Conservation (phyloP, 1,284 basidiomycete species). For the Cutaneotrichosporon dermatis region DNA sequence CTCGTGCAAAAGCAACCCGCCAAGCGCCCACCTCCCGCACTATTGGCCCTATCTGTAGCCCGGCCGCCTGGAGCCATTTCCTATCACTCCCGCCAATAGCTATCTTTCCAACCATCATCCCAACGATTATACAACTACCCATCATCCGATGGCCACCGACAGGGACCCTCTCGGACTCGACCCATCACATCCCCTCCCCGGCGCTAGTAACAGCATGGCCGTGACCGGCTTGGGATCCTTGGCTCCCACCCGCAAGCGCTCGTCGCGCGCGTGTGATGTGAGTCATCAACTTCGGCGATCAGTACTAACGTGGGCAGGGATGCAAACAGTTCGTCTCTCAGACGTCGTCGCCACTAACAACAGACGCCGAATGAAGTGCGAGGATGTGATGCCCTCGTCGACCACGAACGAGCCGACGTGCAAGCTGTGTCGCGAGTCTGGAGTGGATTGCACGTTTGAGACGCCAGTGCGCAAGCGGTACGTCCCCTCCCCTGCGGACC, state of each 20-base stretch:
- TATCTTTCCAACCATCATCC: not conserved
- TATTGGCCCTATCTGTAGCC: no score
- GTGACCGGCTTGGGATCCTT: not conserved
- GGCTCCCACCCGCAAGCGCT: conserved; percentile 15
- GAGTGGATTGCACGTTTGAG: conserved; percentile 25
- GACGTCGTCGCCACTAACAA: not conserved
- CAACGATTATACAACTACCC: not conserved
- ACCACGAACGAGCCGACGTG: conserved; percentile 16
- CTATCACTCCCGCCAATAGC: not conserved
- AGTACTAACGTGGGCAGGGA: conserved; percentile 11
- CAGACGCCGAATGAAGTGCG: conserved; percentile 33
- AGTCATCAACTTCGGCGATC: conserved; percentile 4
- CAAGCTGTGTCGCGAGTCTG: conserved; percentile 25
- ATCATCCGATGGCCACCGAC: not conserved
- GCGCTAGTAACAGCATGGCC: not conserved
- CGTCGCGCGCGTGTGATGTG: conserved; percentile 28
- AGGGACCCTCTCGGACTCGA: conserved; percentile 4
- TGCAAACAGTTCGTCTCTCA: conserved; percentile 18
- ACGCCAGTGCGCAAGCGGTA: conserved; percentile 31
- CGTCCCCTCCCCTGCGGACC: conserved; percentile 1
- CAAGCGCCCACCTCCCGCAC: no score
- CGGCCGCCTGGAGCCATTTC: no score
- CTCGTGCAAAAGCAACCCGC: no score
- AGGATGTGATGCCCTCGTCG: conserved; percentile 14
- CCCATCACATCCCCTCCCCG: not conserved